Conservation (phyloP, 2,329 filamentous ascomycete genomes). For the Herpotrichia juniperi region DNA sequence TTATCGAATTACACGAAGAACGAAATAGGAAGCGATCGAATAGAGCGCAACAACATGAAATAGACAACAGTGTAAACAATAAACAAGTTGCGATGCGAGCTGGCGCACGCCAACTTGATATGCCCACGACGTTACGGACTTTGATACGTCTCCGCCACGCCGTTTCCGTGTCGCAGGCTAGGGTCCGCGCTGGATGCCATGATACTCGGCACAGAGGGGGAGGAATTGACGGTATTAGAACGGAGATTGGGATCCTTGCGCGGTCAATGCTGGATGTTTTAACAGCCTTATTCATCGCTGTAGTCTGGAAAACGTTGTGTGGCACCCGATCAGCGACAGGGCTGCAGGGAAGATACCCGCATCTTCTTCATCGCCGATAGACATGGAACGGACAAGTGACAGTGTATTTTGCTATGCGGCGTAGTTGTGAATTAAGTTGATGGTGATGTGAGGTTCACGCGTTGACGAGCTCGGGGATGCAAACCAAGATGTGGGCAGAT, state of each 20-base stretch:
- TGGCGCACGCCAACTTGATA: not conserved
- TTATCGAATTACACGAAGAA: not conserved
- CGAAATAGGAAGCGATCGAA: not conserved
- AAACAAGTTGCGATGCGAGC: not conserved
- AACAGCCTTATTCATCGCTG: too few relatives aligned
- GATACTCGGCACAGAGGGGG: not conserved
- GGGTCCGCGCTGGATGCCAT: not conserved
- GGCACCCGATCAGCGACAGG: not conserved
- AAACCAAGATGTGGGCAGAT: not conserved
- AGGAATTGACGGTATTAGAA: not conserved
- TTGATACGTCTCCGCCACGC: constrained; percentile 2
- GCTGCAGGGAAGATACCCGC: not conserved
- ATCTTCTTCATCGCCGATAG: not conserved
- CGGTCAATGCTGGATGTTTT: not conserved
- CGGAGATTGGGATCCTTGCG: constrained; percentile 2
- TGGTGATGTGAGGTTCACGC: not conserved
- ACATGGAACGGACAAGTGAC: not conserved
- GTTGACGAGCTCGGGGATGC: constrained; percentile 1
- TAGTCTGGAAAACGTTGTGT: not conserved
- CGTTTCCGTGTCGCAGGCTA: not conserved
- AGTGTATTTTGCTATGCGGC: not conserved
- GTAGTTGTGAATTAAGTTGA: not conserved
- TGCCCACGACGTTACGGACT: not conserved
- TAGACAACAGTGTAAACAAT: not conserved
- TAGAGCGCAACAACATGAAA: not conserved